Percentiles rank a stretch among this genome's conserved stretches.
Conservation (phyloP, 768 basidiomycete species). For the Amanita muscaria region DNA sequence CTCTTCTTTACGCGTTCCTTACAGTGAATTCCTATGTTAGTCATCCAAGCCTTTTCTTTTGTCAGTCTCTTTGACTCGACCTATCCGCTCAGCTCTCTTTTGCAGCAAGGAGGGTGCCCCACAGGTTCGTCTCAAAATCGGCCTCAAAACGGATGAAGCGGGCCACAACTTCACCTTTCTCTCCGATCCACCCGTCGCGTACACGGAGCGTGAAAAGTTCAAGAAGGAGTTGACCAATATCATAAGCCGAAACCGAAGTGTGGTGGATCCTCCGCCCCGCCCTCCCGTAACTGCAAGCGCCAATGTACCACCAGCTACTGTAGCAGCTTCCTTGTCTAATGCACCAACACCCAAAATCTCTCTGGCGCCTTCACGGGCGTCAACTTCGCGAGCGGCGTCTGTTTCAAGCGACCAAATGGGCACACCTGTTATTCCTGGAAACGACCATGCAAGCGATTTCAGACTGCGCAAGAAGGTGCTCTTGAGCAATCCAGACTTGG, state of each 20-base stretch:
- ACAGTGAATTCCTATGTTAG: constrained; percentile 56
- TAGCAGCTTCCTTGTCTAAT: constrained; percentile 16
- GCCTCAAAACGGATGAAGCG: constrained; percentile 55
- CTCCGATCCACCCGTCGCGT: constrained; percentile 53
- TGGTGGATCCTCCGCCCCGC: constrained; percentile 23
- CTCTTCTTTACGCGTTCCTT: constrained; percentile 54
- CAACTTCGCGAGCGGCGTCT: constrained; percentile 55
- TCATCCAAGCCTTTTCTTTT: constrained; percentile 30
- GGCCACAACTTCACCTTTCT: constrained; percentile 82
- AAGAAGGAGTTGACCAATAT: constrained; percentile 71
- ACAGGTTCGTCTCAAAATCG: constrained; percentile 72
- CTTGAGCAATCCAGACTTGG: constrained; percentile 68
- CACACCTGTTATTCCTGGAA: constrained; percentile 48
- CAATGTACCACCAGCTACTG: constrained; percentile 9
- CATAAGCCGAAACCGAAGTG: constrained; percentile 62
- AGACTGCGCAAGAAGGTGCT: constrained; percentile 73
- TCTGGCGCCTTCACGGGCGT: constrained; percentile 29
- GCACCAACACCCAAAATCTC: constrained; percentile 26
- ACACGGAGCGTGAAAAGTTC: constrained; percentile 71
- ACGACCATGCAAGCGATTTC: constrained; percentile 59
- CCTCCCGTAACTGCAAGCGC: constrained; percentile 21
- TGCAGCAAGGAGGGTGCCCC: constrained; percentile 79
- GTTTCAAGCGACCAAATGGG: constrained; percentile 44
- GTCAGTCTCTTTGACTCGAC: constrained; percentile 32
- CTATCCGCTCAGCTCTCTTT: constrained; percentile 79